Conservation (phyloP, 441 rosid species). For the Brassica balearica region DNA sequence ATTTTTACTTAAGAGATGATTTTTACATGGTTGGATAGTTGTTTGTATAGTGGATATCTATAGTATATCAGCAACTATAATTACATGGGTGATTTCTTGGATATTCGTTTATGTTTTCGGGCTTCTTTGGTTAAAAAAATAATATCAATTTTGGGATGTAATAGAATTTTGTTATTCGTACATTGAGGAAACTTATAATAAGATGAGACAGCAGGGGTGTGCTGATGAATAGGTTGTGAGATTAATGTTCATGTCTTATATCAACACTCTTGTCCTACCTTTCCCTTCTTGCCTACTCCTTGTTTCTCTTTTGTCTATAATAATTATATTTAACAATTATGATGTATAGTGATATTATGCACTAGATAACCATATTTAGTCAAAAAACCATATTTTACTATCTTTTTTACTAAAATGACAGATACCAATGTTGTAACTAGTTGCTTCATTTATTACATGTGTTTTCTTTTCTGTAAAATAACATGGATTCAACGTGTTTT, state of each 20-base stretch:
- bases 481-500: neutral
- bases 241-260: constrained; percentile 42
- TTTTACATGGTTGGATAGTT: constrained; percentile 5
- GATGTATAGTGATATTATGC: neutral
- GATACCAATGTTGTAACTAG: neutral
- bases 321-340: constrained; percentile 1
- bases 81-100: neutral
- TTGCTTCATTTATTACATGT: neutral
- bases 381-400: neutral
- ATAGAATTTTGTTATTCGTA: constrained; percentile 26
- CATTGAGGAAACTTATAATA: constrained; percentile 21
- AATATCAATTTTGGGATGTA: neutral
- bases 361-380: neutral
- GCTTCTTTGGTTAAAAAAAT: constrained; percentile 8
- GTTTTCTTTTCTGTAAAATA: neutral
- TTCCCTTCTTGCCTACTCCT: constrained; percentile 34
- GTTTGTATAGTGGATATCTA: constrained; percentile 7
- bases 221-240: constrained; percentile 39
- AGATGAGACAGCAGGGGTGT: constrained; percentile 37
- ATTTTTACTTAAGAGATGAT: neutral
- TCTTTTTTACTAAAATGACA: neutral
- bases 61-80: neutral
- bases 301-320: constrained; percentile 35
- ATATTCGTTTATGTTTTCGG: constrained; percentile 1
- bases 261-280: constrained; percentile 40